Evolutionary conservation across 139 green algal genomes (phyloP), one percentile per base, ranked within the genome.

Genomic region (Coccomyxa sp.): DNA sequence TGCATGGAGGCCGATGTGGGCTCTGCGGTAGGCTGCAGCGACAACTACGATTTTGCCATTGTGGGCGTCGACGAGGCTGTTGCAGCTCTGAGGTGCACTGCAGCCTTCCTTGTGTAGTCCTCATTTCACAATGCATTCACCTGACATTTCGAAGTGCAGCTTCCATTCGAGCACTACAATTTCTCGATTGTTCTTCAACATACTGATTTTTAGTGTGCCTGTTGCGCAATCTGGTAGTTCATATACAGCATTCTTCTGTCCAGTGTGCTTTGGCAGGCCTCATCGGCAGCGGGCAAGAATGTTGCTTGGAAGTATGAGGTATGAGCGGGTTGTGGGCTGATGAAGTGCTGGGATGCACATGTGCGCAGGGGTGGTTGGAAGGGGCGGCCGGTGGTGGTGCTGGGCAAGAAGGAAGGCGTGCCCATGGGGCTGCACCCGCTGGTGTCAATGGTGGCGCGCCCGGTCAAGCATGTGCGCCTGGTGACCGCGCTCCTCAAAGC

Each of bases 381-480:
- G 45, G 86, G 87, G 7, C 85, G 85, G 66, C 88, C 91, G 1
- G 79, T 94, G 71, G 88, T 94, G 76, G 90, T 84, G 45, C 84
- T 94, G 21, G 91, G 91, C 7, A n/a, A 82, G 18, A 76, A 82
- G 25, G 81, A 91, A 45, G 63, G 67, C 31, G 30, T 92, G 38
- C 86, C 88, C 27, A 76, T 86, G 45, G 81, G 67, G 21, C 79
- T 91, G 59, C 86, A 91, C 32, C 87, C 89, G 67, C 82, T 91
- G 82, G 85, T 89, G 0, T 60, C 38, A 13, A 21, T 85, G 11
- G 82, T 89, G 11, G 75, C 58, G 12, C 82, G 81, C 58, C 85
- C 85, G 38, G 85, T 88, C 60, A 79, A 79, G 58, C 85, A 88
- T 58, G 58, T 51, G 13, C 82, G 85, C 16, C 79, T 88, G 71